Conservation (phyloP, 2,329 filamentous ascomycete species). For the Arthrobotrys conoides region DNA sequence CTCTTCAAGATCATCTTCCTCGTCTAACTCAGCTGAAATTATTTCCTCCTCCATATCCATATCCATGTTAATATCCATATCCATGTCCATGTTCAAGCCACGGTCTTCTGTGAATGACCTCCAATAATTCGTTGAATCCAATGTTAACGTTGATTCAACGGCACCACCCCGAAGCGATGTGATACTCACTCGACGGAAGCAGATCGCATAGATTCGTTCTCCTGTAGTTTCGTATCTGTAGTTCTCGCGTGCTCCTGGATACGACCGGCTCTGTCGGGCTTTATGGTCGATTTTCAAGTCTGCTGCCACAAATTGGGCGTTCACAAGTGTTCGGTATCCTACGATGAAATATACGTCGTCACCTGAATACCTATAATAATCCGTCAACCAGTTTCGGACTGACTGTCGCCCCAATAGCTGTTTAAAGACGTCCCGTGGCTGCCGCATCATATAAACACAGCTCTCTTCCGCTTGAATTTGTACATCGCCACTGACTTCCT, state of each 20-base stretch:
- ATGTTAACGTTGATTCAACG: not conserved
- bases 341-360: constrained; percentile 41
- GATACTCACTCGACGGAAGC: constrained; percentile 39
- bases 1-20: constrained; percentile 31
- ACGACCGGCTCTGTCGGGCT: not conserved
- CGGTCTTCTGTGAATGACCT: constrained; percentile 21
- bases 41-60: constrained; percentile 3
- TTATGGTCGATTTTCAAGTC: constrained; percentile 10
- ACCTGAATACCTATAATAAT: not conserved
- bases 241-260: not conserved
- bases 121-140: constrained; percentile 40
- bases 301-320: constrained; percentile 35
- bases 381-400: constrained; percentile 16
- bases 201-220: constrained; percentile 47
- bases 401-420: constrained; percentile 5
- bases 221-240: constrained; percentile 42
- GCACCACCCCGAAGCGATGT: not conserved
- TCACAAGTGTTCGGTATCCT: constrained; percentile 43
- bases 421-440: constrained; percentile 39
- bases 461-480: constrained; percentile 46
- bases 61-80: not conserved
- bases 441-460: constrained; percentile 37
- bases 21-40: constrained; percentile 30
- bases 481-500: constrained; percentile 32
- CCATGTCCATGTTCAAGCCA: too few relatives aligned